Percentiles rank a stretch among this genome's conserved stretches.
Evolutionary conservation across 2,329 filamentous ascomycete species (phyloP).

Genomic region (Nigrospora osmanthi): DNA sequence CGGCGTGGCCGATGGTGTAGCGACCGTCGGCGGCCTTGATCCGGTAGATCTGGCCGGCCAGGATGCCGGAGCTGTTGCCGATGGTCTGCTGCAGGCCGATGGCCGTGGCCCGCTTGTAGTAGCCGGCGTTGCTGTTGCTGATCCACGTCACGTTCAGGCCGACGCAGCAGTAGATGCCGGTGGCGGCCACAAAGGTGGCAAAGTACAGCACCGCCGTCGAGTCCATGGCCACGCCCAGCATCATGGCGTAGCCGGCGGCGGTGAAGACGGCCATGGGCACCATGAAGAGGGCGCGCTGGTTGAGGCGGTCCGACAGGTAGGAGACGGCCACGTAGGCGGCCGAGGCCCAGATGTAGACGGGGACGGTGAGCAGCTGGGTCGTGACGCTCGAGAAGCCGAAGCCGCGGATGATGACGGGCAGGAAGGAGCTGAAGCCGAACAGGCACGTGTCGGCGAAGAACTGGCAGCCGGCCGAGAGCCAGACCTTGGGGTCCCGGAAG

Average conservation of each 20-base stretch:
- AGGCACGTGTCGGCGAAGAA: conserved; percentile 2
- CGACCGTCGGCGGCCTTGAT: conserved; percentile 5
- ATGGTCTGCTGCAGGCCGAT: conserved; percentile 64
- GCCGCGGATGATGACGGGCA: conserved; percentile 3
- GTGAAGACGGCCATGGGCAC: conserved; percentile 2
- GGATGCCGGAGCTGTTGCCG: conserved; percentile 64
- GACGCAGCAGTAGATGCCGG: conserved; percentile 59
- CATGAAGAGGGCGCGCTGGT: conserved; percentile 5
- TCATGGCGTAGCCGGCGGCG: conserved; percentile 4
- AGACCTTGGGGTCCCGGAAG: conserved; percentile 8
- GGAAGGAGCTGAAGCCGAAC: conserved; percentile 2
- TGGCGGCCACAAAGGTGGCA: conserved; percentile 56
- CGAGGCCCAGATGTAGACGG: conserved; percentile 4
- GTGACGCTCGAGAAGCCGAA: conserved; percentile 2
- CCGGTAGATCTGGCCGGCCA: conserved; percentile 35
- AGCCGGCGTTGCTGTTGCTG: conserved; percentile 59
- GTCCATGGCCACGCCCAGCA: conserved; percentile 1
- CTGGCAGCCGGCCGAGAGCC: conserved; percentile 3
- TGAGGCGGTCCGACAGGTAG: conserved; percentile 4
- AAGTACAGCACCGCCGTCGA: conserved; percentile 5
- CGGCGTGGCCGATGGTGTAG: conserved; percentile 6
- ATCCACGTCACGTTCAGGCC: conserved; percentile 49
- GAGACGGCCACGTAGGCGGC: conserved; percentile 3
- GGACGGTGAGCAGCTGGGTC: conserved; percentile 5
- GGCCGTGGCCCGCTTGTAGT: conserved; percentile 67